These are phyloP conservation scores for Hsuehochloa calcarea DNA, from an alignment of 176 grass and related monocot species.

Conservation along the genomic window DNA sequence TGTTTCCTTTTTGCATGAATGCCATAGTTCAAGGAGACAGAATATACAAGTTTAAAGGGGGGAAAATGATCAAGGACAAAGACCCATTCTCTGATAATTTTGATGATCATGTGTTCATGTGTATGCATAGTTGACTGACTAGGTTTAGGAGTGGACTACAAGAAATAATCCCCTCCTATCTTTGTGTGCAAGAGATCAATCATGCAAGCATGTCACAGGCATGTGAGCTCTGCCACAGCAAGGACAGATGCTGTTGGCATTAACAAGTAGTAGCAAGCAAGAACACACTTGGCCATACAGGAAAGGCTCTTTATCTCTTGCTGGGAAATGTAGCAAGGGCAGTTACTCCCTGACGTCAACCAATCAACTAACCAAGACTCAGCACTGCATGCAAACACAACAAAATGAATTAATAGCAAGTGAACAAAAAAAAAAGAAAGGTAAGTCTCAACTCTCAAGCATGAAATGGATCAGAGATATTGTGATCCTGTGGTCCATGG, in stretches of 20 bases:
- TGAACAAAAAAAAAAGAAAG: constrained; percentile 3
- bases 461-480: background rate
- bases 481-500: constrained; percentile 8
- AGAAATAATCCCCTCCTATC: constrained; percentile 16
- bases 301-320: constrained; percentile 43
- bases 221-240: constrained; percentile 55
- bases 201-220: constrained; percentile 33
- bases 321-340: constrained; percentile 27
- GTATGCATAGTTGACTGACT: constrained; percentile 24
- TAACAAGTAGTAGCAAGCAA: constrained; percentile 10
- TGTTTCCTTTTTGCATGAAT: background rate
- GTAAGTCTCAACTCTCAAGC: background rate
- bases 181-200: constrained; percentile 19
- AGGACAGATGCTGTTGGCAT: constrained; percentile 48
- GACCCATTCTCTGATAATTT: background rate
- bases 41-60: background rate
- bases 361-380: constrained; percentile 22
- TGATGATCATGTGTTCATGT: background rate
- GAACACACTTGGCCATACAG: constrained; percentile 33
- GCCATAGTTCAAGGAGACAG: background rate
- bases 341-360: constrained; percentile 45
- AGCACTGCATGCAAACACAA: constrained; percentile 4
- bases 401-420: constrained; percentile 9
- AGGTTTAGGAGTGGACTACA: constrained; percentile 38
- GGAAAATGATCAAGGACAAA: background rate